Evolutionary conservation across 1,284 basidiomycete genomes (phyloP).

Genomic region (Boletus smithii): DNA sequence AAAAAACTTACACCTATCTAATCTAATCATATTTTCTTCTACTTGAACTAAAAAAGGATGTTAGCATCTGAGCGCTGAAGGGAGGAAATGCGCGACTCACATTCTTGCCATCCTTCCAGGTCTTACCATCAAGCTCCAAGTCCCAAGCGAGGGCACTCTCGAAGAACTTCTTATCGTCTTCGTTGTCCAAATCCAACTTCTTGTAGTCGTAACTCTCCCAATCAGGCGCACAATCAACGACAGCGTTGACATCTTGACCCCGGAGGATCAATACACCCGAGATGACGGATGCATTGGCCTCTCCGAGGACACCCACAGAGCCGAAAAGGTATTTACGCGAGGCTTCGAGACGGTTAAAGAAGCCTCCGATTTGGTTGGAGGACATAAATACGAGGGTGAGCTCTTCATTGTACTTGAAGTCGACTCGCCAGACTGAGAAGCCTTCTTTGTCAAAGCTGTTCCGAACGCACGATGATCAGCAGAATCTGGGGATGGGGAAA

Average conservation of each 20-base stretch:
- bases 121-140: conserved; percentile 78
- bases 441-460: conserved; percentile 91
- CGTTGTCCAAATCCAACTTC: conserved; percentile 64
- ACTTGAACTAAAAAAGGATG: conserved; percentile 24
- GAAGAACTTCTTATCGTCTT: conserved; percentile 82
- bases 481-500: conserved; percentile 6
- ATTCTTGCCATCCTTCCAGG: conserved; percentile 85
- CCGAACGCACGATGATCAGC: conserved; percentile 27
- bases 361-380: conserved; percentile 84
- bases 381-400: conserved; percentile 93
- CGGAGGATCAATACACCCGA: conserved; percentile 80
- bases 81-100: conserved; percentile 44
- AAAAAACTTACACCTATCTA: conserved; percentile 28
- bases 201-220: conserved; percentile 87
- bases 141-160: conserved; percentile 91
- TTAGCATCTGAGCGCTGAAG: neutral
- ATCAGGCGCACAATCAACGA: conserved; percentile 86
- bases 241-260: conserved; percentile 67
- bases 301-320: conserved; percentile 88
- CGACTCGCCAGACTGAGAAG: conserved; percentile 88
- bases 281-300: conserved; percentile 74
- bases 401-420: conserved; percentile 98
- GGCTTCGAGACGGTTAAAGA: conserved; percentile 95
- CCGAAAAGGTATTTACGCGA: conserved; percentile 95
- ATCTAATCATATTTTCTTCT: conserved; percentile 9